Conservation (phyloP, 352 stramenopile genomes). For the Phytophthora pluvialis region DNA sequence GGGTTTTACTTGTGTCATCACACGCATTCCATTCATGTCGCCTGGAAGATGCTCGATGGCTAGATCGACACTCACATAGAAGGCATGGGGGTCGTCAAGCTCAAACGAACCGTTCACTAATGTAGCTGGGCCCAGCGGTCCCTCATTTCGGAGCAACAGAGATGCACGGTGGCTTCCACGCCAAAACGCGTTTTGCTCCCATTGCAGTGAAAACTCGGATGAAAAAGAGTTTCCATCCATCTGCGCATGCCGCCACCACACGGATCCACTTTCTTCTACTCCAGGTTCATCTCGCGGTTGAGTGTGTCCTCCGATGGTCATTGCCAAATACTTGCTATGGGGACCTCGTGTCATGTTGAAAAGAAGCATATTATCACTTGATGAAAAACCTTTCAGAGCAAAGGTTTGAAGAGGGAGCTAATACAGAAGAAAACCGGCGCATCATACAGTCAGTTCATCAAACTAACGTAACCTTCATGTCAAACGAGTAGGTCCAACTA, state of each 20-base stretch:
- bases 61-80: conserved; percentile 35
- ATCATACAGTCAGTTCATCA: conserved; percentile 4
- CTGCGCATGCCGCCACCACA: conserved; percentile 63
- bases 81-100: conserved; percentile 34
- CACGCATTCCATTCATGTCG: conserved; percentile 33
- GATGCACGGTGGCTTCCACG: conserved; percentile 31
- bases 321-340: conserved; percentile 41
- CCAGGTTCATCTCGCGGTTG: not conserved
- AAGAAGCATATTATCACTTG: conserved; percentile 37
- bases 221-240: conserved; percentile 44
- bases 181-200: conserved; percentile 27
- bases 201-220: conserved; percentile 50
- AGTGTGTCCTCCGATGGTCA: conserved; percentile 9
- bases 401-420: conserved; percentile 73
- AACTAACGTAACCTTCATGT: not conserved
- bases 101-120: conserved; percentile 48
- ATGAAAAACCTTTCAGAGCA: conserved; percentile 49
- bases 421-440: not conserved
- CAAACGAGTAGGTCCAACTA: conserved; percentile 4
- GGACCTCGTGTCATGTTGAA: conserved; percentile 31
- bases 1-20: conserved; percentile 45
- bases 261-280: conserved; percentile 35
- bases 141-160: conserved; percentile 51
- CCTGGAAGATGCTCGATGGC: conserved; percentile 35
- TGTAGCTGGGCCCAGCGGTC: conserved; percentile 25